Evolutionary conservation across 768 basidiomycete species (phyloP).

Genomic region (Kwoniella sp.): DNA sequence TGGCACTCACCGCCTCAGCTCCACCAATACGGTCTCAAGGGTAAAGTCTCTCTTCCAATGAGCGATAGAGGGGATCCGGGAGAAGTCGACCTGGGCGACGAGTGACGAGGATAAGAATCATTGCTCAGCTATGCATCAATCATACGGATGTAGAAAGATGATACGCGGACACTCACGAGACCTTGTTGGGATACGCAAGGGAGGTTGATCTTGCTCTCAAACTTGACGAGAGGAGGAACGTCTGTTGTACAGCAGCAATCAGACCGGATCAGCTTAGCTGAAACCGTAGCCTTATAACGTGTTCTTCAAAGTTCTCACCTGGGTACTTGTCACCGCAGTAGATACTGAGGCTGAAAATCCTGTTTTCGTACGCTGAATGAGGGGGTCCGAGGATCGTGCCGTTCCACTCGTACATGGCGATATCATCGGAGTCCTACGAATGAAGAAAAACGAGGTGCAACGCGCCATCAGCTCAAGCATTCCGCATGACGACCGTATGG

Average conservation of each 20-base stretch:
- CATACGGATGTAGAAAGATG: background rate
- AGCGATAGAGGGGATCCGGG: slow-evolving; percentile 71
- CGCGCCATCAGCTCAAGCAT: too few species aligned
- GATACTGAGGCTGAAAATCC: slow-evolving; percentile 95
- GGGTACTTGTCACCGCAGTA: slow-evolving; percentile 65
- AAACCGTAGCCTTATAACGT: too few species aligned
- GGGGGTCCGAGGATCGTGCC: slow-evolving; percentile 98
- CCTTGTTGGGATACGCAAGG: slow-evolving; percentile 84
- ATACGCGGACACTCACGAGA: slow-evolving; percentile 53
- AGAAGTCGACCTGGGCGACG: slow-evolving; percentile 65
- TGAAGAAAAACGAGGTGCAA: background rate
- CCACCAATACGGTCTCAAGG: slow-evolving; percentile 87
- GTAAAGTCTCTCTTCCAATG: slow-evolving; percentile 76
- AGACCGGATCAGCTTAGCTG: slow-evolving; percentile 62
- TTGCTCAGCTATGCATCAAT: slow-evolving; percentile 6
- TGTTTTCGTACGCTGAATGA: slow-evolving; percentile 98
- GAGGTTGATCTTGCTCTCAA: slow-evolving; percentile 86
- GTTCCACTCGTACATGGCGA: slow-evolving; percentile 97
- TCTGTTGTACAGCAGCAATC: slow-evolving; percentile 57
- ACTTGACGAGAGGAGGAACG: slow-evolving; percentile 74
- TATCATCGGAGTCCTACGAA: slow-evolving; percentile 78
- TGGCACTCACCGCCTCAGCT: slow-evolving; percentile 77
- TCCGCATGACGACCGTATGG: background rate
- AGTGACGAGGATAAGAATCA: background rate
- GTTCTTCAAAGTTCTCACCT: slow-evolving; percentile 37